A percentile compares a stretch with the other conserved stretches of the same genome.
These are phyloP conservation scores for Ogataea populi-albae DNA, from an alignment of 805 yeast species.

Conservation along the genomic window DNA sequence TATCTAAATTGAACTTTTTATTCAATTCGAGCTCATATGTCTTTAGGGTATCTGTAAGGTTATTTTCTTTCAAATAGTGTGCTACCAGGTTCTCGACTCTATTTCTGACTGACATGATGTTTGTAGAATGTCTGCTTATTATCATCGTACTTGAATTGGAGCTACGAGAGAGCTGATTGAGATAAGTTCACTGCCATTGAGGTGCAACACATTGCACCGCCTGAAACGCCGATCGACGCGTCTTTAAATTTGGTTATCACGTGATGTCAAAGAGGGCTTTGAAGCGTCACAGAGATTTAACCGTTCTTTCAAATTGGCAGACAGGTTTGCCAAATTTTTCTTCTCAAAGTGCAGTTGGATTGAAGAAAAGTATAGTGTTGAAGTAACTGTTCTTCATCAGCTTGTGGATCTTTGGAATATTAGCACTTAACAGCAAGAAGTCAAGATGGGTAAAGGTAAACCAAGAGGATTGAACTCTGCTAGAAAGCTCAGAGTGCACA, in stretches of 20 bases:
- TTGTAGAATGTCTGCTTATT: too few relatives aligned
- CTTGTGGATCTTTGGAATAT: neutral
- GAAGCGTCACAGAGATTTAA: too few relatives aligned
- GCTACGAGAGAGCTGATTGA: too few relatives aligned
- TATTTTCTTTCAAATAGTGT: conserved; percentile 52
- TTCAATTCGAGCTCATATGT: conserved; percentile 48
- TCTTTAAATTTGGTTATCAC: conserved; percentile 1
- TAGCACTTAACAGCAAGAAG: conserved; percentile 4
- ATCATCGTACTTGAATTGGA: too few relatives aligned
- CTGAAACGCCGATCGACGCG: too few relatives aligned
- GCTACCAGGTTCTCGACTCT: conserved; percentile 47
- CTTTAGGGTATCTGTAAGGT: conserved; percentile 44
- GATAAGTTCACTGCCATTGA: too few relatives aligned
- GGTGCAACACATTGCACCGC: too few relatives aligned
- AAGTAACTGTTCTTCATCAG: conserved; percentile 6
- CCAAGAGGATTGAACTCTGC: conserved; percentile 99
- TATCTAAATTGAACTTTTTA: conserved; percentile 19
- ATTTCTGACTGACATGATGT: too few relatives aligned
- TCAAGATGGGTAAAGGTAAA: conserved; percentile 95
- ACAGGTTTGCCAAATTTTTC: too few relatives aligned
- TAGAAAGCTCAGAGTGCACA: conserved; percentile 99
- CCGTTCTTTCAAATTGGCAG: too few relatives aligned
- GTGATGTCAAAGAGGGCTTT: conserved; percentile 3
- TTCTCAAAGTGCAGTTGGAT: too few relatives aligned
- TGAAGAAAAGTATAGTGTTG: too few relatives aligned